Evolutionary conservation across 2,329 filamentous ascomycete genomes (phyloP), one percentile per base, ranked within the genome.

Genomic region (Ophiostoma novo-ulmi): DNA sequence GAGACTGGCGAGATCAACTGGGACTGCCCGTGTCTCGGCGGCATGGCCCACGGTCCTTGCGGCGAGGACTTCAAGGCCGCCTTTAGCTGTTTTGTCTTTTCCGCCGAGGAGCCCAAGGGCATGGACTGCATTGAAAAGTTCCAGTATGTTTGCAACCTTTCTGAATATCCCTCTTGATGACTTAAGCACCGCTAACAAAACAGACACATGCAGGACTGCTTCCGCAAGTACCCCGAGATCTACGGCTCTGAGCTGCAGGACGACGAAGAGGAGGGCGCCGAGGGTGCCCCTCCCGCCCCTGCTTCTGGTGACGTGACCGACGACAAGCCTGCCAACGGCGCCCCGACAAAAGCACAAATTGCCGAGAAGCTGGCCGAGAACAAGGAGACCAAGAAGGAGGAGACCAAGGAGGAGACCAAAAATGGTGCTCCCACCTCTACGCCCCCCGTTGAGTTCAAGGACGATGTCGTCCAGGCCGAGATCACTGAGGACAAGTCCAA

Each of bases 1-100:
- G 95, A 98, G 83, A 99, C 95, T 11, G 95, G 95, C 75, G 95
- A 99, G 85, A 99, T 99, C 82, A 99, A 99, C 85, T 99, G 95
- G 95, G 95, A 98, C 79, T 99, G 95, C 81, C 95, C 95, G 20
- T 99, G 95, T 80, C 83, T 99, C 44, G 95, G 95, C 67, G 95
- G 95, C 69, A 99, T 99, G 95, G 95, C 95, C 8, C 83, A 97
- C 78, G 95, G 95, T 0, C 95, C 95, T 70, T 99, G 95, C 79
- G 95, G 95, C 67, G 92, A 96, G 79, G 89, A 98, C 77, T 99
- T 99, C 86, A 93, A 90, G 83, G 89, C 89, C 35, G 95, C 95
- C 0, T 99, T 99, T 77, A 97, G 93, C 86, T 99, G 95, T 83
- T 99, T 99, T 77, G 93, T 99, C n/a, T 95, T 90, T 82, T 97